Evolutionary conservation across 2,329 filamentous ascomycete genomes (phyloP).

Genomic region (Ophiostoma tasmaniense): DNA sequence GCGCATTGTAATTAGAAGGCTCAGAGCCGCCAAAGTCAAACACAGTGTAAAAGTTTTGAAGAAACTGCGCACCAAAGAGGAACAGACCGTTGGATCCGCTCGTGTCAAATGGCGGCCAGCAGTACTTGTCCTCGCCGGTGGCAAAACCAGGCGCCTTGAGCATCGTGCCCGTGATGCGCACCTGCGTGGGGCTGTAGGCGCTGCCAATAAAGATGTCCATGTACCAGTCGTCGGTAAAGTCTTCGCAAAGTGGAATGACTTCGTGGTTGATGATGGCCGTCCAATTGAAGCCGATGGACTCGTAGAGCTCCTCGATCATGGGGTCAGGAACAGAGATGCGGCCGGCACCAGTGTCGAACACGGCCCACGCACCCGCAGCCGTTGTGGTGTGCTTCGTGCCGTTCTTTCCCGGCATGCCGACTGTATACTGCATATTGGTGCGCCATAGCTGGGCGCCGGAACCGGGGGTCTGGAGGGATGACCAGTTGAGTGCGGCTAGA

Average conservation of each 20-base stretch:
- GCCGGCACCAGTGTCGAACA: constrained; percentile 1
- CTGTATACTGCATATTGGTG: not conserved
- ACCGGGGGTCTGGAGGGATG: not conserved
- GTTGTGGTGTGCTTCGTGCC: not conserved
- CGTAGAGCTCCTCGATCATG: not conserved
- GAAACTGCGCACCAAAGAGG: not conserved
- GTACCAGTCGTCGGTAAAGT: constrained; percentile 6
- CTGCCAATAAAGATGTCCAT: not conserved
- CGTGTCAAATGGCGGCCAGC: not conserved
- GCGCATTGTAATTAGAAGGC: not conserved
- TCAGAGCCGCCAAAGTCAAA: constrained; percentile 1
- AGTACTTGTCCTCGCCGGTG: constrained; percentile 3
- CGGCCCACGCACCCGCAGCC: not conserved
- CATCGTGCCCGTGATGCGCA: constrained; percentile 4
- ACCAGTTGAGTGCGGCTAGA: not conserved
- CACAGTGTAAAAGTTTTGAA: not conserved
- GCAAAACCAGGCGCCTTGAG: constrained; percentile 1
- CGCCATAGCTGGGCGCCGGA: not conserved
- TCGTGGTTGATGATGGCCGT: not conserved
- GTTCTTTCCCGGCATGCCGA: not conserved
- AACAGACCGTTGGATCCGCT: not conserved
- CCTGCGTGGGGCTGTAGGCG: not conserved
- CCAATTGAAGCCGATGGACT: not conserved
- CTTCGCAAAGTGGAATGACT: not conserved
- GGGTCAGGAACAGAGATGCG: not conserved